These are phyloP conservation scores for Turritis glabra DNA, from an alignment of 345 rosid species.

Conservation along the genomic window DNA sequence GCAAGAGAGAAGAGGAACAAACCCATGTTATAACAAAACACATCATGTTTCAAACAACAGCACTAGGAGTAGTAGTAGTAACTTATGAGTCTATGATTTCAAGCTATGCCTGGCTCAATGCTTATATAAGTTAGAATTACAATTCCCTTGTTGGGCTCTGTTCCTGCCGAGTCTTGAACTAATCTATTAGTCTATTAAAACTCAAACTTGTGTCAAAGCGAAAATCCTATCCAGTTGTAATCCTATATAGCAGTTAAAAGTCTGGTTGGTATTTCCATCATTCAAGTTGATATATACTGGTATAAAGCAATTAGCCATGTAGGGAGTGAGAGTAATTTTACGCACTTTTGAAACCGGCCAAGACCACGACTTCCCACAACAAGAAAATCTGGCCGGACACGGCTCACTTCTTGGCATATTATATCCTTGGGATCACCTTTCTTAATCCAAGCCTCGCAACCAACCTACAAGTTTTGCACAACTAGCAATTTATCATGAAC, in stretches of 20 bases:
- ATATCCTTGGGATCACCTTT: conserved; percentile 88
- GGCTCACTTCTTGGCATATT: conserved; percentile 80
- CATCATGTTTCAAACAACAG: not conserved
- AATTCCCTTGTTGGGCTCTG: not conserved
- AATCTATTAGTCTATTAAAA: not conserved
- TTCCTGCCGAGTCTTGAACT: not conserved
- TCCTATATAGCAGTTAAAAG: not conserved
- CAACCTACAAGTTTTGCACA: conserved; percentile 49
- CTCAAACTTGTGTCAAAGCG: not conserved
- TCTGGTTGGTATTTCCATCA: not conserved
- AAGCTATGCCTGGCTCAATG: not conserved
- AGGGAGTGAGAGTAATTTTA: not conserved
- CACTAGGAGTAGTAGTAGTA: not conserved
- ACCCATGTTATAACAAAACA: conserved; percentile 5
- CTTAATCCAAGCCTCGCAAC: conserved; percentile 88
- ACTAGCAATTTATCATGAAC: not conserved
- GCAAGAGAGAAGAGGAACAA: not conserved
- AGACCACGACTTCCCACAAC: conserved; percentile 94
- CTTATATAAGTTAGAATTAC: not conserved
- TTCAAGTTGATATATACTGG: not conserved
- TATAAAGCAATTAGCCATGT: not conserved
- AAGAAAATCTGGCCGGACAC: conserved; percentile 79
- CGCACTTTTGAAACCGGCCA: conserved; percentile 87
- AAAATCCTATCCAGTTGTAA: not conserved
- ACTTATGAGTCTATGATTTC: not conserved